Conservation (phyloP, 169 alveolate species). For the Plasmodium ovale region DNA sequence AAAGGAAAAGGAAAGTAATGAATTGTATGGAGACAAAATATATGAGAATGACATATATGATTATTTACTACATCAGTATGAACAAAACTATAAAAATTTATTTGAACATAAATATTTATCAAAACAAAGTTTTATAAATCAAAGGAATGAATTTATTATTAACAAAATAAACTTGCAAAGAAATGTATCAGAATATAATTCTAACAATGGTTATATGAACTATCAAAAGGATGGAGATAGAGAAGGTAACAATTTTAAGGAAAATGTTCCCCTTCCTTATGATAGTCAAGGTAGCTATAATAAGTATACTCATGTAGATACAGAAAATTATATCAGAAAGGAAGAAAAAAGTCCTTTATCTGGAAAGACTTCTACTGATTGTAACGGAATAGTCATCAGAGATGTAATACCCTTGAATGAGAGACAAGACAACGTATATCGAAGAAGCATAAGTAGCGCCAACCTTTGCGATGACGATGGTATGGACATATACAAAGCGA, state of each 20-base stretch:
- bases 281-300: neutral
- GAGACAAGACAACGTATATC: neutral
- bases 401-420: constrained; percentile 4
- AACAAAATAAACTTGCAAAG: neutral
- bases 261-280: neutral
- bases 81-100: constrained; percentile 17
- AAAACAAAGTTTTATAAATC: neutral
- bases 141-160: constrained; percentile 12
- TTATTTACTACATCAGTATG: constrained; percentile 51
- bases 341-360: neutral
- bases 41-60: constrained; percentile 64
- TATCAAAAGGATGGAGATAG: neutral
- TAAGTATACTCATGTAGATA: neutral
- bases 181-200: neutral
- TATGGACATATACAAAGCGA: constrained; percentile 31
- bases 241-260: neutral
- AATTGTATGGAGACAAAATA: constrained; percentile 11
- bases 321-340: neutral
- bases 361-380: neutral
- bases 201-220: neutral
- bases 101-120: neutral
- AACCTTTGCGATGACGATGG: constrained; percentile 26
- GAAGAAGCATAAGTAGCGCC: neutral
- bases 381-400: neutral
- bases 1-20: constrained; percentile 17